Evolutionary conservation across 2,329 filamentous ascomycete species (phyloP).

Genomic region (Diaporthe batatas): DNA sequence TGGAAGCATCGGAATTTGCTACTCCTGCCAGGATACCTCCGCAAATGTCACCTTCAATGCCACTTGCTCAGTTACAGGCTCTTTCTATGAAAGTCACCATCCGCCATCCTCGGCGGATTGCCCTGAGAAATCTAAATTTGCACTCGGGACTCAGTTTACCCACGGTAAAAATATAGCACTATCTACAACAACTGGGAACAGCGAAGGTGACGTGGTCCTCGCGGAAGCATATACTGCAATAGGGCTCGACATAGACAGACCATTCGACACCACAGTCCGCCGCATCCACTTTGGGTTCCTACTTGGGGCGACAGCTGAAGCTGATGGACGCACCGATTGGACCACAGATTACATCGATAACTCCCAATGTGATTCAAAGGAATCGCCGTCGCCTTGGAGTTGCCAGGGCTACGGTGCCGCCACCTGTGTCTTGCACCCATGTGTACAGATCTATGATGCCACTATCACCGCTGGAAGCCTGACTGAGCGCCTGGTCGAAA

Average conservation of each 20-base stretch:
- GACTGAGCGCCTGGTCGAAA: neutral
- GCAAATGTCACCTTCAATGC: rapidly evolving
- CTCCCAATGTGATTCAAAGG: neutral
- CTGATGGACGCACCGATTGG: neutral
- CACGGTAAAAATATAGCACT: neutral
- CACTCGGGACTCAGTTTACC: neutral
- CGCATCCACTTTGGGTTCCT: neutral
- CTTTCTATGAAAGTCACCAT: neutral
- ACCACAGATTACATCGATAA: neutral
- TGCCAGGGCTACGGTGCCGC: slow-evolving; percentile 1
- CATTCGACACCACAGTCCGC: no score
- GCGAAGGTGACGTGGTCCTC: neutral
- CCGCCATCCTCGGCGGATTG: neutral
- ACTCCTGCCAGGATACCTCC: neutral
- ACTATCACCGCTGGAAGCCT: neutral
- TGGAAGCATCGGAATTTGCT: neutral
- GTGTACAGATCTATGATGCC: neutral
- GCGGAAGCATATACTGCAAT: neutral
- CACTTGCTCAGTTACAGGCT: neutral
- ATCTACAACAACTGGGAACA: no score
- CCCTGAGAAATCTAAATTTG: neutral
- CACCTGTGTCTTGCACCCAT: neutral
- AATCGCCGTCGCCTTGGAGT: neutral
- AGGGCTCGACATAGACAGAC: no score
- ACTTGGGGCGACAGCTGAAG: neutral